Base-by-base conservation (phyloP, 1,139 yeast species). In the Candida sp. region DNA sequence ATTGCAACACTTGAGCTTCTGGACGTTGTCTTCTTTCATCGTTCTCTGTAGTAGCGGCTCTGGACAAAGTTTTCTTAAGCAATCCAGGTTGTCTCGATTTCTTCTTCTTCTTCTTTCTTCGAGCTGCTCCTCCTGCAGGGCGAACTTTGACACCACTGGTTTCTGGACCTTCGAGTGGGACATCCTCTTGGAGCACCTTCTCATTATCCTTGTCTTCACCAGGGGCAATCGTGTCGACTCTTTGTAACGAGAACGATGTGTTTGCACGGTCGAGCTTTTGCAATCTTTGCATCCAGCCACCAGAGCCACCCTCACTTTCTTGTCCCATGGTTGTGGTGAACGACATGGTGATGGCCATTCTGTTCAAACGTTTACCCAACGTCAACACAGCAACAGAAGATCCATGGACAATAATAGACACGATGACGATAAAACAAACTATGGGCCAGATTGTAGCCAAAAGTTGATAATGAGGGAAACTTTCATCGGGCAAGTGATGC, bases 361-460 rank as follows among this genome's bases (percentile, higher is more conserved):
- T 86, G 72, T 93, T 92, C 66, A 94, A 81, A 54, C 96, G 87
- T 63, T 86, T 89, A 48, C 98, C 98, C 48, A 94, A 78, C 0
- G 96, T 86, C 58, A 92, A 81, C 5, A 93, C 97, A 0, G 99
- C 99, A 43, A 94, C 97, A 0, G 98, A 92, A 0, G 98, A 93
- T 11, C 99, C 99, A 70, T 94, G 99, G 30, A 94, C 96, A 28
- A 92, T 75, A 61, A 94, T 94, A 2, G 98, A 92, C 0, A 96
- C 82, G 8, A 94, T 77, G 37, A 94, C 91, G 54, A 94, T 73
- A 62, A 94, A 94, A 42, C 94, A 86, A 1, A 89, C 90, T 7
- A 91, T 80, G 1, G 99, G 99, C 98, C 99, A 94, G 47, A 94
- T 80, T 4, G 83, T 70, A 2, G 90, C 85, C 46, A 94, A 80